Conservation (phyloP, 495 filamentous ascomycete species). For the Lophiotrema nucula region DNA sequence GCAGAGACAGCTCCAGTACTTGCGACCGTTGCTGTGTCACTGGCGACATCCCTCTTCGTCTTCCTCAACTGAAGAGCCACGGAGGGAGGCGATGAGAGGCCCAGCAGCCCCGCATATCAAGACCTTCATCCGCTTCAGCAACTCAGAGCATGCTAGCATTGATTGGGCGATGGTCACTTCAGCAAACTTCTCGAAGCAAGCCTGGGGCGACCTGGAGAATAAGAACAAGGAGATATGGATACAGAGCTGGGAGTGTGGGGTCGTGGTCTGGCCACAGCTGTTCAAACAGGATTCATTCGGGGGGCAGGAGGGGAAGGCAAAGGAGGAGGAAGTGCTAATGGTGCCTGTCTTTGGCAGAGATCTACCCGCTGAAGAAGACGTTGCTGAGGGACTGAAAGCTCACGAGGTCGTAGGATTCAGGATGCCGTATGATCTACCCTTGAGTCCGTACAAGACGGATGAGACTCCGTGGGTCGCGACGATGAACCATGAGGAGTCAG, state of each 20-base stretch:
- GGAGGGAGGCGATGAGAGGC: conserved; percentile 57
- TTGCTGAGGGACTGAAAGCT: neutral
- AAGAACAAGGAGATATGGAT: conserved; percentile 61
- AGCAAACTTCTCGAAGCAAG: conserved; percentile 85
- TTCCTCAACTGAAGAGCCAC: neutral
- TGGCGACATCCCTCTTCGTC: conserved; percentile 47
- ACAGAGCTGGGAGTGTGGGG: conserved; percentile 82
- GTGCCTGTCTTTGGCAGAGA: conserved; percentile 66
- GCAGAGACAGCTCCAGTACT: conserved; percentile 69
- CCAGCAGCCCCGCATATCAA: conserved; percentile 90
- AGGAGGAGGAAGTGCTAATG: conserved; percentile 50
- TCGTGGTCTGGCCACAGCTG: conserved; percentile 79
- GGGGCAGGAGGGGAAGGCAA: neutral
- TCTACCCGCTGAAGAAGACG: conserved; percentile 37
- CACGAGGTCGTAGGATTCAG: conserved; percentile 61
- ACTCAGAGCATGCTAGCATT: conserved; percentile 51
- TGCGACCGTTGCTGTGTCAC: conserved; percentile 68
- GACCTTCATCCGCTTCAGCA: conserved; percentile 74
- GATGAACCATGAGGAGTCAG: conserved; percentile 58
- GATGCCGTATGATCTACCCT: conserved; percentile 81
- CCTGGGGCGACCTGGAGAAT: conserved; percentile 69
- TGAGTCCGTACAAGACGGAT: conserved; percentile 58
- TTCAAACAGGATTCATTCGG: conserved; percentile 49
- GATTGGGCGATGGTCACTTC: conserved; percentile 87
- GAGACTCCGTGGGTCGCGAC: conserved; percentile 82